phyloP scores from a whole-genome alignment of 106 monocot species.

The Chionographis japonica region DNA sequence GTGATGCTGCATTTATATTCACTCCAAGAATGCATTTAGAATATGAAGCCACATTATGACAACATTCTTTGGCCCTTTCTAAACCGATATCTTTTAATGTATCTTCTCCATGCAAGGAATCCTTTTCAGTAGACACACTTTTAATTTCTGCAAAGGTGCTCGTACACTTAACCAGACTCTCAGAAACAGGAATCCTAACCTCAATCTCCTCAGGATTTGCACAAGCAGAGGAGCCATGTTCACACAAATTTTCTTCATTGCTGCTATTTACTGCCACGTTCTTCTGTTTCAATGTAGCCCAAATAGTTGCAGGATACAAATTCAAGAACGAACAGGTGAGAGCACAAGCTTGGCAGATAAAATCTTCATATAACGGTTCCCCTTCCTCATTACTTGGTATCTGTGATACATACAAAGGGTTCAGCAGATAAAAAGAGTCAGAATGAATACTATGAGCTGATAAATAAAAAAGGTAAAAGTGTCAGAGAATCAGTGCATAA shows the following conservation, averaged over 20 bases:
- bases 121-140: conserved; percentile 12
- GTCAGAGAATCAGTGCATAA: neutral
- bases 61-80: neutral
- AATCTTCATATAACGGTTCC: conserved; percentile 84
- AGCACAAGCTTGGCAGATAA: conserved; percentile 84
- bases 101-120: conserved; percentile 18
- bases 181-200: conserved; percentile 9
- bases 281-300: conserved; percentile 36
- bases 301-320: conserved; percentile 65
- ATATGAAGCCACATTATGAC: conserved; percentile 3
- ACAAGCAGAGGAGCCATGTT: conserved; percentile 10
- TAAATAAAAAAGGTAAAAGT: neutral
- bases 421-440: neutral
- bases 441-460: neutral
- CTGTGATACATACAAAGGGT: conserved; percentile 27
- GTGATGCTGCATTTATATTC: conserved; percentile 34
- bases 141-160: conserved; percentile 7
- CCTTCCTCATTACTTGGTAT: conserved; percentile 93
- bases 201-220: conserved; percentile 15
- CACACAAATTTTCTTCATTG: conserved; percentile 20
- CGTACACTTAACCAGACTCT: conserved; percentile 4
- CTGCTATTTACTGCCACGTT: conserved; percentile 12
- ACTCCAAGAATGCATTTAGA: conserved; percentile 54
- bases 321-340: conserved; percentile 62
- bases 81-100: conserved; percentile 6